Evolutionary conservation across 768 basidiomycete species (phyloP).

Genomic region (Boletus coccyginus): DNA sequence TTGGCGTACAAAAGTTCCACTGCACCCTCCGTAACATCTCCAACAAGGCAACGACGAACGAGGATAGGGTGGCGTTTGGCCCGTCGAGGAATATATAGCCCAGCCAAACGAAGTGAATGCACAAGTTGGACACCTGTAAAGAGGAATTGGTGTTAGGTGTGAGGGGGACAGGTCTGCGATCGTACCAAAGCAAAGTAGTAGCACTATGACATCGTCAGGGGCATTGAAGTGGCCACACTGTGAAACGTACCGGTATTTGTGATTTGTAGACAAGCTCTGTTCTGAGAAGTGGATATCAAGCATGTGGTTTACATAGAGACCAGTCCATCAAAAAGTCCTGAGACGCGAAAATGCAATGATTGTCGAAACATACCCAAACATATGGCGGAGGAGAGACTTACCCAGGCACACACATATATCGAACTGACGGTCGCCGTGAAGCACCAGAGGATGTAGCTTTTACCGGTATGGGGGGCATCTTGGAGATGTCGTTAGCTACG

Average conservation of each 20-base stretch:
- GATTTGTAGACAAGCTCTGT: conserved; percentile 72
- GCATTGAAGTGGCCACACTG: neutral
- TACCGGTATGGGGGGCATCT: conserved; percentile 37
- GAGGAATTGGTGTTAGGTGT: neutral
- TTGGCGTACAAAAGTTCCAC: conserved; percentile 85
- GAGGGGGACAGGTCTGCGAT: conserved; percentile 3
- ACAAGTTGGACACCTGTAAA: conserved; percentile 61
- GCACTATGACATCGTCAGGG: conserved; percentile 36
- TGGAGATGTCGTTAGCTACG: neutral
- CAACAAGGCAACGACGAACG: conserved; percentile 65
- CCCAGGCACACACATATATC: conserved; percentile 78
- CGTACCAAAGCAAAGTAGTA: conserved; percentile 80
- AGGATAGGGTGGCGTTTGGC: conserved; percentile 47
- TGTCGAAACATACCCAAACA: neutral
- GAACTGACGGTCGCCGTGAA: conserved; percentile 62
- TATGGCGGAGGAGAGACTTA: conserved; percentile 32
- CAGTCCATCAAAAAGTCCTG: conserved; percentile 92
- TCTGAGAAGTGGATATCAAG: conserved; percentile 63
- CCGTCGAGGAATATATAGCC: conserved; percentile 62
- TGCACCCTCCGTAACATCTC: conserved; percentile 82
- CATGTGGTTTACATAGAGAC: conserved; percentile 67
- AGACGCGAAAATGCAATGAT: neutral
- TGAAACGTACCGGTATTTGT: conserved; percentile 48
- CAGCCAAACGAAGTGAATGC: conserved; percentile 84
- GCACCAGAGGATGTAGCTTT: conserved; percentile 69